Base-by-base conservation (phyloP, 1,284 basidiomycete species). In the Tilletia walkeri region DNA sequence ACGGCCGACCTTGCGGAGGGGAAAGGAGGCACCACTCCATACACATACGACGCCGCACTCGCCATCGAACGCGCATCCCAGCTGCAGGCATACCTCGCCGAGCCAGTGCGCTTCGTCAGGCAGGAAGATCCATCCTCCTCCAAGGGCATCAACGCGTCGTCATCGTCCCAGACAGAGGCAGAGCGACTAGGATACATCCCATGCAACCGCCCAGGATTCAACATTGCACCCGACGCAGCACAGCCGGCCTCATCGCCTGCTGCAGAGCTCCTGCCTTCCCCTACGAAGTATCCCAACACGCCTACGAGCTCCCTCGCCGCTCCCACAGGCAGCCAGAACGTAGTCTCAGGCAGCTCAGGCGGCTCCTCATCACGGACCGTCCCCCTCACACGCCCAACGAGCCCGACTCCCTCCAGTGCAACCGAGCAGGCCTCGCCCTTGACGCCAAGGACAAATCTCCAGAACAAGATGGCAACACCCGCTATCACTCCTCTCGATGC, bases 61-160 rank as follows among this genome's bases (percentile, higher is more conserved):
- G 65, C 47, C 10, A 18, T 66, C 65, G 36, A 66, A 24, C 34
- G 24, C 24, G 65, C 65, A 1, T 18, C 65, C 20, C 34, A 66
- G 20, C 18, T 66, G 16, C 41, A 48, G 20, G 65, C 38, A 10
- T 16, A 30, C 12, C 65, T 66, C 20, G 45, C 65, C 5, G 65
- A 66, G 45, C 45, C 47, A 10, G 65, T 66, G 6, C 65, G 65
- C 41, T 49, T 47, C 14, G 47, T 47, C 12, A n/a, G 30, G 12
- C 18, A 39, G 30, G 30, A 61, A 16, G 30, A 34, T 18, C 18
- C 20, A 14, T 45, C 41, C 9, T 45, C 41, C 1, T 45, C 41
- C 41, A 45, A 45, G 14, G 41, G 41, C 14, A 7, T 45, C 41
- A 45, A 14, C 41, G 41, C 41, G 41, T 45, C 41, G 9, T 7